Base-by-base conservation (phyloP, 345 rosid genomes). In the Eucalyptus caleyi region DNA sequence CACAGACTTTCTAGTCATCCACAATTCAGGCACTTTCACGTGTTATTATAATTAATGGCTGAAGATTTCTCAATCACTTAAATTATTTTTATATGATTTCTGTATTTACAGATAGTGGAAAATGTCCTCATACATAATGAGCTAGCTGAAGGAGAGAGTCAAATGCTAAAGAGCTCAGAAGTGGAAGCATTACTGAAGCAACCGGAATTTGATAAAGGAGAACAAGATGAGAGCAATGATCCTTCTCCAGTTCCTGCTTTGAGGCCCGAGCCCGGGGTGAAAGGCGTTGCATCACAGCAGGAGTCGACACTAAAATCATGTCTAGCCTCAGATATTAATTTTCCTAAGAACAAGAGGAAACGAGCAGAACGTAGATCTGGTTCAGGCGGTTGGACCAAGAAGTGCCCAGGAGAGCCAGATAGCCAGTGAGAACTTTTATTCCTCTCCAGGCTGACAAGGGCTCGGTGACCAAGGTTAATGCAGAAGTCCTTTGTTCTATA, bases 281-380 rank as follows among this genome's bases (percentile, higher is more conserved):
- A 90, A 90, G 65, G 89, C 65, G 91, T 50, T 4, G 82, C 67
- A 53, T 26, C 92, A 88, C 91, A 89, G 88, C 94, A 86, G 69
- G 93, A 93, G 47, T 92, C 95, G 27, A 92, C 92, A 91, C 95
- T 96, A 34, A 92, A 94, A 90, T 93, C 98, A 87, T 95, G 96
- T 92, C 93, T 98, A 88, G 96, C 96, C 56, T 90, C 97, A 9
- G 98, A 97, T 80, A 87, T 95, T 89, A 91, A 94, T 88, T 91
- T 97, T 89, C 98, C 98, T 2, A 93, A 91, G 91, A 97, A 94
- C 94, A 98, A 98, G 91, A 95, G 99, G 91, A 97, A 95, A 89
- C 94, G 99, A 90, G 99, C 95, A 50, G 99, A 97, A 54, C 94
- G 99, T 77, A 97, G 94, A 93, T 96, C 96, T 59, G 94, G 97